A percentile compares a stretch with the other conserved stretches of the same genome.
These are phyloP conservation scores for Hypoxylon trugodes DNA, from an alignment of 495 filamentous ascomycete species.

Conservation along the genomic window DNA sequence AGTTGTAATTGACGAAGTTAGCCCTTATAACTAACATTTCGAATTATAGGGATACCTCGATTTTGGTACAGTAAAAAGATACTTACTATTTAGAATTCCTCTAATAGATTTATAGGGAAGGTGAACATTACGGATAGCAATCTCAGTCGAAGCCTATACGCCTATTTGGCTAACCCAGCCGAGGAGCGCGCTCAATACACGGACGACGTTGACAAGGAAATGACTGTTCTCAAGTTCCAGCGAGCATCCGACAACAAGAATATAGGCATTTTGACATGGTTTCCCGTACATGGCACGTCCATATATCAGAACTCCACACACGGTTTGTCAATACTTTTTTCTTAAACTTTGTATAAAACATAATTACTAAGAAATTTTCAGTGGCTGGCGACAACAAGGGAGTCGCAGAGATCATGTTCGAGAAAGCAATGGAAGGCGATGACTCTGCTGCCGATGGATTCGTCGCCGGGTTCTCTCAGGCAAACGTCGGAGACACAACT, in stretches of 20 bases:
- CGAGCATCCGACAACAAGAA: slow-evolving; percentile 67
- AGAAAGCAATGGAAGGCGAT: slow-evolving; percentile 68
- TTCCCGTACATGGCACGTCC: slow-evolving; percentile 91
- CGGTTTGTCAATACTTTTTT: too few relatives aligned
- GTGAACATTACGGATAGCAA: slow-evolving; percentile 71
- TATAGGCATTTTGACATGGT: slow-evolving; percentile 87
- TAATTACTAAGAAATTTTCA: too few relatives aligned
- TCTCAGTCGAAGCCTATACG: slow-evolving; percentile 84
- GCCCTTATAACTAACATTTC: slow-evolving; percentile 11
- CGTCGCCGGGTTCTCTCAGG: slow-evolving; percentile 92
- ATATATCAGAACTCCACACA: slow-evolving; percentile 93
- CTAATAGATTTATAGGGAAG: slow-evolving; percentile 35
- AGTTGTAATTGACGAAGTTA: neutral
- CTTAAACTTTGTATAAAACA: too few relatives aligned
- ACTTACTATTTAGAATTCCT: slow-evolving; percentile 7
- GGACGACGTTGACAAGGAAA: slow-evolving; percentile 78
- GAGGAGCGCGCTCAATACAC: slow-evolving; percentile 77
- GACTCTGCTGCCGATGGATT: slow-evolving; percentile 63
- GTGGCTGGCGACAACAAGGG: slow-evolving; percentile 98
- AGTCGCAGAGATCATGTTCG: slow-evolving; percentile 83
- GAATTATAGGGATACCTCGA: slow-evolving; percentile 53
- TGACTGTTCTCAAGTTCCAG: slow-evolving; percentile 86
- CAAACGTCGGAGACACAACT: slow-evolving; percentile 91
- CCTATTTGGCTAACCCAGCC: slow-evolving; percentile 88
- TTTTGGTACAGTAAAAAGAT: slow-evolving; percentile 43